Conservation (phyloP, 2,329 filamentous ascomycete genomes). For the Blastomyces emzantsi region DNA sequence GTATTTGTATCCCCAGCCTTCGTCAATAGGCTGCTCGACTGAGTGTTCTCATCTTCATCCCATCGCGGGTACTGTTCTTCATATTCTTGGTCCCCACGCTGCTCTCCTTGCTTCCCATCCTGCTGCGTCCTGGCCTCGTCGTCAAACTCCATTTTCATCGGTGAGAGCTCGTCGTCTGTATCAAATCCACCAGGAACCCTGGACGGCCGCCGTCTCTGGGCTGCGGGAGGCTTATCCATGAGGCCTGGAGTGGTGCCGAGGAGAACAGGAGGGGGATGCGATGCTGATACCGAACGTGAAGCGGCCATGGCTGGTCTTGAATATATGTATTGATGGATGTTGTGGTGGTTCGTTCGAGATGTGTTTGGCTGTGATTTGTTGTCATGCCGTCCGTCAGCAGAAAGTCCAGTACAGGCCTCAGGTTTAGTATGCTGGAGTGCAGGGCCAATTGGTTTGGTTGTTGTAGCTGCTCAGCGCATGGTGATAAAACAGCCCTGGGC, state of each 20-base stretch:
- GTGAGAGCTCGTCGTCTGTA: slow-evolving; percentile 6
- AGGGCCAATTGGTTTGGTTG: not conserved
- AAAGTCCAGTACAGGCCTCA: not conserved
- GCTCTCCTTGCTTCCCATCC: not conserved
- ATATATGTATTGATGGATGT: not conserved
- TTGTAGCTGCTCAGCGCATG: not conserved
- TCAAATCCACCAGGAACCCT: slow-evolving; percentile 6
- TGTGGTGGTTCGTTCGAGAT: not conserved
- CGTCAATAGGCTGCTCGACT: not conserved
- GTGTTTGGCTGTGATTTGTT: slow-evolving; percentile 4
- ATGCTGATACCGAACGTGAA: not conserved
- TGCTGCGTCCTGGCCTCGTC: not conserved
- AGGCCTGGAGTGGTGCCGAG: slow-evolving; percentile 5
- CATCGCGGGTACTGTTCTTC: not conserved
- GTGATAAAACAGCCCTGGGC: not conserved
- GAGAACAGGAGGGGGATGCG: slow-evolving; percentile 1
- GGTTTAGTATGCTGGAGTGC: not conserved
- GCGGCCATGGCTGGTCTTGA: slow-evolving; percentile 1
- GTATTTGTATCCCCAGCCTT: not conserved
- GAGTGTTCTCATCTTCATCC: not conserved
- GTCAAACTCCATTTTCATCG: slow-evolving; percentile 8
- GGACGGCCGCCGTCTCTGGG: slow-evolving; percentile 2
- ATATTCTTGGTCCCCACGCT: not conserved
- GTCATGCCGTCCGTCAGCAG: not conserved
- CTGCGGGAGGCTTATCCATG: not conserved